These are phyloP conservation scores for Aeschynomene evenia DNA, from an alignment of 306 rosid species.

Conservation along the genomic window DNA sequence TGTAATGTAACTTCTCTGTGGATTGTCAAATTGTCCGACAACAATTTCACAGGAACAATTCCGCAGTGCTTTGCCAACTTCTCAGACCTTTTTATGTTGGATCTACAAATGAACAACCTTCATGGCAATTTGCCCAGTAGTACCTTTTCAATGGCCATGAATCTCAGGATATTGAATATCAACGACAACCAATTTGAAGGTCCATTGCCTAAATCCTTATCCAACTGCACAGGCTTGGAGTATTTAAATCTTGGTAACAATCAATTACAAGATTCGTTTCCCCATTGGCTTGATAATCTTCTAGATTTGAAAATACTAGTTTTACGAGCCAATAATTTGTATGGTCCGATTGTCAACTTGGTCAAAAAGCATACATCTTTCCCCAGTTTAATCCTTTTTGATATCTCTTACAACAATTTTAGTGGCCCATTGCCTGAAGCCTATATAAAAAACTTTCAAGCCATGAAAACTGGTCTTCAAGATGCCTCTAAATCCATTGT, in stretches of 20 bases:
- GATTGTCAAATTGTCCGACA: background rate
- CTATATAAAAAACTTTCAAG: constrained; percentile 11
- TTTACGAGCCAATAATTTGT: constrained; percentile 32
- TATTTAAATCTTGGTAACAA: constrained; percentile 38
- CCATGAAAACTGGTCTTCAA: background rate
- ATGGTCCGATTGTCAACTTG: constrained; percentile 21
- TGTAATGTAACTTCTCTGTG: background rate
- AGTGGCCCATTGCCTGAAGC: constrained; percentile 24
- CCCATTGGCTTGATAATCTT: constrained; percentile 28
- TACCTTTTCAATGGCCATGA: background rate
- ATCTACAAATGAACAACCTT: constrained; percentile 18
- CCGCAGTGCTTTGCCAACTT: constrained; percentile 28
- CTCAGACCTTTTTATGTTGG: background rate
- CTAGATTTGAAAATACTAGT: constrained; percentile 24
- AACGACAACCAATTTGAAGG: constrained; percentile 28
- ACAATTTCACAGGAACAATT: background rate
- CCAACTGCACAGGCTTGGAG: background rate
- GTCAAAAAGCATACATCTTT: background rate
- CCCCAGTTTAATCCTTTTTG: constrained; percentile 22
- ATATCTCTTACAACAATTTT: constrained; percentile 29
- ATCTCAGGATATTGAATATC: background rate
- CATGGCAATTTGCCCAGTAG: constrained; percentile 3
- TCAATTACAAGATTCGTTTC: constrained; percentile 22
- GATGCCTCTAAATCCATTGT: no score
- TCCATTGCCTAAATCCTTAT: constrained; percentile 10